Base-by-base conservation (phyloP, 2,329 filamentous ascomycete species). In the Exophiala calicioides region DNA sequence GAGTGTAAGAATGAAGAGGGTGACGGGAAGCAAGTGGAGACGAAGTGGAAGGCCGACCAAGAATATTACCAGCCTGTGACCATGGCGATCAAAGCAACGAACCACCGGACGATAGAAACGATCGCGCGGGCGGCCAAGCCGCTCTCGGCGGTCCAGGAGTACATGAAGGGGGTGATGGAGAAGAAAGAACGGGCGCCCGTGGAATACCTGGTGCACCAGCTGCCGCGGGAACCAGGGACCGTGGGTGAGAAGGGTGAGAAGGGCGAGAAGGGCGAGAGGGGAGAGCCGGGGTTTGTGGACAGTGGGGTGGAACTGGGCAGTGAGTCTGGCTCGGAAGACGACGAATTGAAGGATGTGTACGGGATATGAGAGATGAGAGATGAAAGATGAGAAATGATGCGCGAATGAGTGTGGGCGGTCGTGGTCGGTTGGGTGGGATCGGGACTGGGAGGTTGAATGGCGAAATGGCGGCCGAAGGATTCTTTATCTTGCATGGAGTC, bases 131-230 rank as follows among this genome's bases (percentile, higher is more conserved):
- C 79, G 43, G 76, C 83, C 15, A 79, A 77, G 47, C 71, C 76
- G 2, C 62, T 71, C 3, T 70, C 75, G 1, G 76, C 78, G 54
- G 76, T 78, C 3, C 68, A 73, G 50, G 71, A 70, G 52, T 72
- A 77, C 55, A 80, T 81, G 78, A 73, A 78, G 45, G 71, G 74
- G 16, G 65, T 78, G 10, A 82, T 84, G 69, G 73, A 77, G 54
- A 73, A 73, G 3, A 77, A 77, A 40, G 72, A 74, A 50, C 68
- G 77, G 12, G 78, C 78, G 0, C 76, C 78, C 3, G 72, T 75
- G 46, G 74, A 75, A 4, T 77, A 75, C 59, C 66, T 83, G 6
- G 78, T 79, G 1, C 67, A 81, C 43, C 72, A 76, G 37, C 62
- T 84, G 37, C 80, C 80, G 3, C 62, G 62, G 4, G 71, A 74